Base-by-base conservation (phyloP, 2,329 filamentous ascomycete species). In the Parafenestella ontariensis region DNA sequence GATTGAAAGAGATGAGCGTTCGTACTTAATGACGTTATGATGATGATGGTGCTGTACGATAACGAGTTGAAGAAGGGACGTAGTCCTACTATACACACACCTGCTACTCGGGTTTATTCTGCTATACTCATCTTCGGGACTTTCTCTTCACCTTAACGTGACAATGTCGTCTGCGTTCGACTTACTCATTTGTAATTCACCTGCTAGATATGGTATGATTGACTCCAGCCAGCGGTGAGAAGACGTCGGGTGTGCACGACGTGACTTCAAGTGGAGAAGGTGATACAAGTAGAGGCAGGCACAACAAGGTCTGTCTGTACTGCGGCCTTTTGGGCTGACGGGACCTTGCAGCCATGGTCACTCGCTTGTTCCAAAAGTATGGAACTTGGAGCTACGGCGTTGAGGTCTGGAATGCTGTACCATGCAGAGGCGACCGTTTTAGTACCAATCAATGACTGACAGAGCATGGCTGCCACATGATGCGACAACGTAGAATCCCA, bases 331-430 rank as follows among this genome's bases (percentile, higher is more conserved):
- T 29, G 34, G 42, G 36, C 21, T 39, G 34, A 28, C 57, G 50
- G 54, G 50, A 58, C 54, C 54, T 58, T 54, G 50, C 57, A 55
- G 55, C 37, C 21, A 28, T 57, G 42, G 28, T 45, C 5, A 26
- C 41, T 51, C 39, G 47, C 34, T n/a, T 18, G 23, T 41, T 18
- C 55, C 40, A 42, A 23, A 17, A 10, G 24, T n/a, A 39, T 42
- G 44, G 52, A 46, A 40, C 48, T 52, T 31, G 40, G 48, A 54
- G 52, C 47, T 52, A 42, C 52, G 31, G 21, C 55, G 46, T 55
- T n/a, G 49, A 21, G 41, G 45, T 54, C 28, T 49, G n/a, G 44
- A 42, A 21, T 28, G 31, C 46, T 7, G 20, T 39, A 26, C n/a
- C 41, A 28, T 43, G 40, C 23, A 31, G 24, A 29, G 41, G 41